These are phyloP conservation scores for Daldinia eschscholtzii DNA, from an alignment of 2,329 filamentous ascomycete species.

Conservation along the genomic window DNA sequence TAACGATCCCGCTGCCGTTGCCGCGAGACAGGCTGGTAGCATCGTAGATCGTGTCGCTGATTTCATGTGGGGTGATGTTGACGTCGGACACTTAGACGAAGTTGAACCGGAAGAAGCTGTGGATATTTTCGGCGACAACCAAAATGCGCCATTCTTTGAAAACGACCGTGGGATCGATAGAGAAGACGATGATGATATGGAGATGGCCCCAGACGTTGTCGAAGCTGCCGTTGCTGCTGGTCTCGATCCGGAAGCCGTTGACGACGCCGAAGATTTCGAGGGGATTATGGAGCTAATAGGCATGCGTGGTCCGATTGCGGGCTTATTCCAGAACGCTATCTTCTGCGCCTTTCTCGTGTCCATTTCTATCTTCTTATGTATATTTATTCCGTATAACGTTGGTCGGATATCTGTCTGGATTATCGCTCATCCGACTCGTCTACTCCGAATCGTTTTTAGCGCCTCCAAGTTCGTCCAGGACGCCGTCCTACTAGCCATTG, in stretches of 20 bases:
- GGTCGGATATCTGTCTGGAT: conserved; percentile 87
- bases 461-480: conserved; percentile 86
- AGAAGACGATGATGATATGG: conserved; percentile 57
- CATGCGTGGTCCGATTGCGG: conserved; percentile 92
- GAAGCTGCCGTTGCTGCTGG: conserved; percentile 75
- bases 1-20: conserved; percentile 14
- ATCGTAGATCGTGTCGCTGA: conserved; percentile 63
- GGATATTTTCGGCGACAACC: conserved; percentile 66
- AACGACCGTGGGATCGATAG: conserved; percentile 51
- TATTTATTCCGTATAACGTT: conserved; percentile 92
- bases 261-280: conserved; percentile 93
- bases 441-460: conserved; percentile 78
- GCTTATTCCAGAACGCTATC: conserved; percentile 92
- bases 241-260: conserved; percentile 80
- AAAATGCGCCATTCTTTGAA: conserved; percentile 56
- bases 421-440: conserved; percentile 81
- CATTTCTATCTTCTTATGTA: conserved; percentile 84
- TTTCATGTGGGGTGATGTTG: conserved; percentile 73
- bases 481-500: conserved; percentile 73
- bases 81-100: conserved; percentile 54
- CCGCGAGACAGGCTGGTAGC: conserved; percentile 51
- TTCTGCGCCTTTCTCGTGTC: conserved; percentile 94
- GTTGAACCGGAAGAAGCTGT: conserved; percentile 68
- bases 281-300: conserved; percentile 96
- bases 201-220: conserved; percentile 66